Percentiles rank a stretch among this genome's conserved stretches.
Evolutionary conservation across 768 basidiomycete species (phyloP).

Genomic region (Macrolepiota dolichaula): DNA sequence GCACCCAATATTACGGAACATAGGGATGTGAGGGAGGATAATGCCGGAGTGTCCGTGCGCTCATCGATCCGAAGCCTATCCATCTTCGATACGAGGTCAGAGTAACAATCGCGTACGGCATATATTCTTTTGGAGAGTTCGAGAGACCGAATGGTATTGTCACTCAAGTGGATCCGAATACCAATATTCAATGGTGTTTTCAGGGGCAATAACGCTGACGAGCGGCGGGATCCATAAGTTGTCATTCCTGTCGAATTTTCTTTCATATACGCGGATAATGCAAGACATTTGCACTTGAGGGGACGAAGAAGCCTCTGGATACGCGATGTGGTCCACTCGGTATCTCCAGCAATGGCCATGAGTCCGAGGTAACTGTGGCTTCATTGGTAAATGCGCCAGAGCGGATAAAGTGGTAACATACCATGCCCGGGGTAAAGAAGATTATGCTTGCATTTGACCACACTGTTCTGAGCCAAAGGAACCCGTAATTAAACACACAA

Average conservation of each 20-base stretch:
- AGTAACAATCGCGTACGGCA: constrained; percentile 54
- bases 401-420: background rate
- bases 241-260: background rate
- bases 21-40: constrained; percentile 20
- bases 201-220: constrained; percentile 31
- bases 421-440: background rate
- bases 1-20: constrained; percentile 20
- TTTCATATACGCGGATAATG: constrained; percentile 25
- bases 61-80: background rate
- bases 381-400: background rate
- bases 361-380: background rate
- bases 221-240: background rate
- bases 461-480: background rate
- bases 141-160: constrained; percentile 18
- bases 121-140: constrained; percentile 47
- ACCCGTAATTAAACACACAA: no score
- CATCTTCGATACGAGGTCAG: constrained; percentile 42
- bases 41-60: background rate
- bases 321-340: constrained; percentile 10
- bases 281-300: constrained; percentile 42
- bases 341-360: constrained; percentile 1
- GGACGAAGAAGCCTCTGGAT: constrained; percentile 45
- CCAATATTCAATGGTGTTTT: constrained; percentile 31
- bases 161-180: constrained; percentile 29
- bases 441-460: background rate